A percentile compares a stretch with the other conserved stretches of the same genome.
Conservation (phyloP, 225 moss, liverwort and hornwort species). For the Polytrichum commune region DNA sequence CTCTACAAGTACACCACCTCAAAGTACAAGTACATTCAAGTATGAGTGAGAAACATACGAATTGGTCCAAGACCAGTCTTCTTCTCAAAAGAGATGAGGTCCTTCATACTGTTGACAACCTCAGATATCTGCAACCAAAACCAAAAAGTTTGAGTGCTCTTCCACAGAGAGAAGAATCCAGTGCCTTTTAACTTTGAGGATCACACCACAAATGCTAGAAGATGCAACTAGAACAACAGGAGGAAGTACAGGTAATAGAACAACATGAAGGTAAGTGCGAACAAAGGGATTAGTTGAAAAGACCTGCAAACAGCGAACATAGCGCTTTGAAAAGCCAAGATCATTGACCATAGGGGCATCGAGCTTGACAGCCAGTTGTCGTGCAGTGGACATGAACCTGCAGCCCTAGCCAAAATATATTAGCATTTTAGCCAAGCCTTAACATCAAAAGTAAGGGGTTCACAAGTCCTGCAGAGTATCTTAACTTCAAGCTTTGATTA, state of each 20-base stretch:
- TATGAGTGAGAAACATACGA: constrained; percentile 33
- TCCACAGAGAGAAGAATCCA: too few relatives aligned
- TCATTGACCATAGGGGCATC: constrained; percentile 73
- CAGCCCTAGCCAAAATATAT: neutral
- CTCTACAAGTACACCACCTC: neutral
- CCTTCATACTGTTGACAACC: constrained; percentile 86
- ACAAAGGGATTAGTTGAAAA: too few relatives aligned
- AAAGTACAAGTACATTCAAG: neutral
- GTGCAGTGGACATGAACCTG: constrained; percentile 71
- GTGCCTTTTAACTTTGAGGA: too few relatives aligned
- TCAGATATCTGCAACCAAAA: constrained; percentile 57
- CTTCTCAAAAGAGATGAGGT: constrained; percentile 63
- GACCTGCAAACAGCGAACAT: constrained; percentile 82
- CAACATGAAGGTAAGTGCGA: too few relatives aligned
- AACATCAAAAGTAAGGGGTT: too few relatives aligned
- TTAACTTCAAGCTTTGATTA: too few relatives aligned
- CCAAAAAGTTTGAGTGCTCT: neutral
- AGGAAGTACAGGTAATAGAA: too few relatives aligned
- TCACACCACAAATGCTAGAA: too few relatives aligned
- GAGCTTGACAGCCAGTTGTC: constrained; percentile 60
- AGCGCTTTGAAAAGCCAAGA: constrained; percentile 76
- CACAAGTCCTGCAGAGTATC: too few relatives aligned
- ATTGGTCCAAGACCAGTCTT: constrained; percentile 62
- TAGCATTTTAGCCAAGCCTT: too few relatives aligned
- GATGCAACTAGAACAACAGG: too few relatives aligned